phyloP scores from a whole-genome alignment of 2,329 filamentous ascomycete species.

The Helminthosporium solani region DNA sequence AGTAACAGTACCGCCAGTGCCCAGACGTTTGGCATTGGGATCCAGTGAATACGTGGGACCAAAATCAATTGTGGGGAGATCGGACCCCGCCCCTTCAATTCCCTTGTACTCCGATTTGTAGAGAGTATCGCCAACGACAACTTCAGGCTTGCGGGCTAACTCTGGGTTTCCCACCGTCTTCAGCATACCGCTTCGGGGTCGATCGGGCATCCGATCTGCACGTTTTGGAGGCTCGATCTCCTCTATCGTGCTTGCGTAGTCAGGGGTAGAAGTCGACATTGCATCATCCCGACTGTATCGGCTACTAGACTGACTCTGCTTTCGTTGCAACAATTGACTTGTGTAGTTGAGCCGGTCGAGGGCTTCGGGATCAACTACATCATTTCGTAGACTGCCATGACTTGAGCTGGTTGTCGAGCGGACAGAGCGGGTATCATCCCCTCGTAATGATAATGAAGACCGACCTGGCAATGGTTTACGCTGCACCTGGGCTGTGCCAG shows the following conservation, averaged over 20 bases:
- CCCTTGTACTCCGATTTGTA: conserved; percentile 34
- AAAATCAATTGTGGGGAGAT: conserved; percentile 78
- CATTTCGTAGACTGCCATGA: conserved; percentile 46
- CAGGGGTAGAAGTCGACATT: conserved; percentile 66
- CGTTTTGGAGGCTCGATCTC: conserved; percentile 41
- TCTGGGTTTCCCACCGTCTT: conserved; percentile 68
- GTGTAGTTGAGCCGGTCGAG: conserved; percentile 43
- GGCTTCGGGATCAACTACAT: conserved; percentile 48
- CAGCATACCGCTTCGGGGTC: conserved; percentile 74
- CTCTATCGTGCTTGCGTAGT: conserved; percentile 70
- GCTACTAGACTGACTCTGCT: conserved; percentile 47
- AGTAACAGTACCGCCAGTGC: conserved; percentile 55
- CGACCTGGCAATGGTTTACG: conserved; percentile 47
- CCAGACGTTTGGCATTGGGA: conserved; percentile 56
- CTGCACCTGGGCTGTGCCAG: conserved; percentile 27
- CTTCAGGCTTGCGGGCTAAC: conserved; percentile 43
- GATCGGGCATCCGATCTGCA: conserved; percentile 59
- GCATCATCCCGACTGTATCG: conserved; percentile 63
- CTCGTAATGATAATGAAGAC: conserved; percentile 41
- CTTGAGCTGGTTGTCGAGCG: conserved; percentile 45
- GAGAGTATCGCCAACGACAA: conserved; percentile 51
- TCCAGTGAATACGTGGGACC: conserved; percentile 76
- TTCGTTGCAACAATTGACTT: conserved; percentile 28
- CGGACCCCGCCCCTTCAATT: conserved; percentile 36
- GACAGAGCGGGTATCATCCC: conserved; percentile 37